Base-by-base conservation (phyloP, 805 yeast species). In the Metschnikowia kunwiensis region DNA sequence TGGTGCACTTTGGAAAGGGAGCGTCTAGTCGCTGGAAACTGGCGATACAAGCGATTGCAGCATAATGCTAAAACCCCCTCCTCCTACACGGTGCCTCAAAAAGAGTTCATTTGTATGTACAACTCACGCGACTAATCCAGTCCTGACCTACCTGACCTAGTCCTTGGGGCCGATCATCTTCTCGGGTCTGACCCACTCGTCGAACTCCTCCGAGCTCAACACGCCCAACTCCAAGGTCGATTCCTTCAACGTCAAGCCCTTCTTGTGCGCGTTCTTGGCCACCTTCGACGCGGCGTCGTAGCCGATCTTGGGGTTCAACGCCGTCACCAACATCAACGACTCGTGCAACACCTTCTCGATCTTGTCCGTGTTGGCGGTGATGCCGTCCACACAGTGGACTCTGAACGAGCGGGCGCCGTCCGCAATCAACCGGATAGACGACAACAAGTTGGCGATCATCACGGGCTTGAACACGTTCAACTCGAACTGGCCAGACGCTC, bases 401-500 rank as follows among this genome's bases (percentile, higher is more conserved):
- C 95, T 83, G 83, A 93, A 93, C 13, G 97, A 89, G 61, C 79
- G 73, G 46, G 79, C 68, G 49, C 93, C 96, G 57, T 93, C 97
- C 36, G 91, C 93, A 50, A 93, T 68, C 55, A 93, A 75, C 67
- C 96, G 82, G 52, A 89, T 72, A 10, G 96, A 87, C 44, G 85
- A 76, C 57, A 93, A 76, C 65, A 93, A 75, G 79, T 91, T 93
- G 44, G 89, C 75, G 58, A 86, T 87, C 86, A 93, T 69, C 35
- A 93, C 87, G 34, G 98, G 98, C 77, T 93, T 93, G 82, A 87
- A 93, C 28, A 89, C 98, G 66, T 93, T 93, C 65, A 93, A 80
- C 75, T 93, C 98, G 55, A 93, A 93, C 73, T 93, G 98, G 54
- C 98, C 98, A 25, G 95, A 86, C 24, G 98, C 97, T 59, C 98